A percentile compares a stretch with the other conserved stretches of the same genome.
These are phyloP conservation scores for Lantana camara DNA, from an alignment of 257 asterid genomes.

Conservation along the genomic window DNA sequence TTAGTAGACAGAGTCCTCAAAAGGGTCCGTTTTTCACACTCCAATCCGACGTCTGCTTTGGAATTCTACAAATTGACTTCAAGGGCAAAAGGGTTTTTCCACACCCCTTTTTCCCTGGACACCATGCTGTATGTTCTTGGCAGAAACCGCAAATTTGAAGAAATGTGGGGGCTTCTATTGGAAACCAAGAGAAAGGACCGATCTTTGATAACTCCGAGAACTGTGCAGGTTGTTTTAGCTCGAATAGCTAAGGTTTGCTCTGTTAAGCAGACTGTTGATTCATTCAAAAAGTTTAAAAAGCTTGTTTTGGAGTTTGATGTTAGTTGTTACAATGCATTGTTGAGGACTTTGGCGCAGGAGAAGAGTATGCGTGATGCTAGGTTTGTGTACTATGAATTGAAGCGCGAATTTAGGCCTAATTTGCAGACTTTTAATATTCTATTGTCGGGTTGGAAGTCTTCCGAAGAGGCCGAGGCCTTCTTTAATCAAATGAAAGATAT, in stretches of 20 bases:
- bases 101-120: constrained; percentile 69
- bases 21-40: constrained; percentile 86
- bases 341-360: constrained; percentile 87
- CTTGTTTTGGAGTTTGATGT: constrained; percentile 66
- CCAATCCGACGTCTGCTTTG: constrained; percentile 71
- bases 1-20: constrained; percentile 67
- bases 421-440: constrained; percentile 75
- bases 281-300: constrained; percentile 60
- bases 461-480: constrained; percentile 73
- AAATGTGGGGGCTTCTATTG: constrained; percentile 64
- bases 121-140: constrained; percentile 80
- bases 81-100: constrained; percentile 51
- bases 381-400: constrained; percentile 68
- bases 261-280: constrained; percentile 75
- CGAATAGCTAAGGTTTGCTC: constrained; percentile 88
- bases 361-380: constrained; percentile 93
- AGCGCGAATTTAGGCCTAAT: constrained; percentile 77
- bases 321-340: constrained; percentile 64
- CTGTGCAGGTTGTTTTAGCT: constrained; percentile 80
- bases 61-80: constrained; percentile 64
- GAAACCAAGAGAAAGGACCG: constrained; percentile 68
- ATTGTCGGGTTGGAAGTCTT: constrained; percentile 86
- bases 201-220: constrained; percentile 69
- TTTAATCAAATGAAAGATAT: constrained; percentile 68
- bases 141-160: constrained; percentile 65